Evolutionary conservation across 1,284 basidiomycete genomes (phyloP).

Genomic region (Agroathelia rolfsii): DNA sequence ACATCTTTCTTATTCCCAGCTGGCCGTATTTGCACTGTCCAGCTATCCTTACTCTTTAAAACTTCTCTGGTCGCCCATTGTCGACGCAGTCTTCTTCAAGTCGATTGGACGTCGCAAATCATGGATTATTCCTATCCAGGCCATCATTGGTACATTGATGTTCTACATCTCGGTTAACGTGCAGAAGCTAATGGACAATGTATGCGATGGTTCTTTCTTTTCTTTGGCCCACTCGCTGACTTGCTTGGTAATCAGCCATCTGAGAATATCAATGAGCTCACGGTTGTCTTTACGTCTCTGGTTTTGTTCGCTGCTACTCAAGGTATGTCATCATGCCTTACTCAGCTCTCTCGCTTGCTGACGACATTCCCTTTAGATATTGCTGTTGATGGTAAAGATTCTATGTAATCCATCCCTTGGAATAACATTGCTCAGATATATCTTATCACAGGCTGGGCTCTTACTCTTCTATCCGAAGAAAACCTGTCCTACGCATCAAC

Average conservation of each 20-base stretch:
- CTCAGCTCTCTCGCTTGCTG: slow-evolving; percentile 5
- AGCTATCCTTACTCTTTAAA: slow-evolving; percentile 98
- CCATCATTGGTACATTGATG: slow-evolving; percentile 83
- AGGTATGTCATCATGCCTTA: slow-evolving; percentile 38
- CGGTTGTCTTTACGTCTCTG: slow-evolving; percentile 81
- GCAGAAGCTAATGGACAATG: slow-evolving; percentile 74
- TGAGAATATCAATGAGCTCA: slow-evolving; percentile 75
- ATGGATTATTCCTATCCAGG: slow-evolving; percentile 98
- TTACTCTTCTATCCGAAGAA: slow-evolving; percentile 91
- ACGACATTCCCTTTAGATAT: slow-evolving; percentile 54
- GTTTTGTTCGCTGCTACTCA: slow-evolving; percentile 97
- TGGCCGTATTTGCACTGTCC: slow-evolving; percentile 89
- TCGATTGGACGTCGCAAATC: slow-evolving; percentile 87
- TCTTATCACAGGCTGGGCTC: slow-evolving; percentile 72
- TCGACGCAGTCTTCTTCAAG: slow-evolving; percentile 83
- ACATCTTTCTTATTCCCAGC: slow-evolving; percentile 91
- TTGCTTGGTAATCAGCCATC: slow-evolving; percentile 45
- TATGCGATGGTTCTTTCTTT: slow-evolving; percentile 28
- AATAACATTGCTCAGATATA: slow-evolving; percentile 11
- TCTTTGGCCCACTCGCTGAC: slow-evolving; percentile 9
- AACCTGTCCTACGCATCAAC: slow-evolving; percentile 96
- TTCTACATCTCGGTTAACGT: slow-evolving; percentile 80
- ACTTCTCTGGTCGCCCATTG: slow-evolving; percentile 94
- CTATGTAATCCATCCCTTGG: neutral
- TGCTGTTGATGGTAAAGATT: slow-evolving; percentile 77